Conservation (phyloP, 345 rosid species). For the Ceriops tagal region DNA sequence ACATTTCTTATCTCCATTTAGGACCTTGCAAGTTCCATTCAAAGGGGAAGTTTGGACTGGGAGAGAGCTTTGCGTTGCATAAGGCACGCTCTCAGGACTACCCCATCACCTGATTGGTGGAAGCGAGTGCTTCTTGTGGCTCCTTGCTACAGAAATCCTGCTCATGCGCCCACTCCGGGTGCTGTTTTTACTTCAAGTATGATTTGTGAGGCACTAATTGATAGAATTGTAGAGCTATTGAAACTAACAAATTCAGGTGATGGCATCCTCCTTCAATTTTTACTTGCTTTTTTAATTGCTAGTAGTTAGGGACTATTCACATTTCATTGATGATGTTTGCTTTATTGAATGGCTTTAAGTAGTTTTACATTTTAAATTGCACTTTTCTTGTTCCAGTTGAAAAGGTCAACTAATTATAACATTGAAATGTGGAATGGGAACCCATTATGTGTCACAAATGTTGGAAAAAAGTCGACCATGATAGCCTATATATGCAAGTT, state of each 20-base stretch:
- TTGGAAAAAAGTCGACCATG: conserved; percentile 3
- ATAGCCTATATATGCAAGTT: conserved; percentile 2
- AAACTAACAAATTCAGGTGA: conserved; percentile 92
- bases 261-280: conserved; percentile 17
- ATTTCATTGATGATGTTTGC: background rate
- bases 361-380: background rate
- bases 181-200: conserved; percentile 89
- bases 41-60: conserved; percentile 96
- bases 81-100: conserved; percentile 88
- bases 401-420: background rate
- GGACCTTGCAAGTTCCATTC: conserved; percentile 92
- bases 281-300: background rate
- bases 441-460: background rate
- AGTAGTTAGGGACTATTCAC: background rate
- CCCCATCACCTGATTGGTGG: conserved; percentile 99
- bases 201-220: conserved; percentile 92
- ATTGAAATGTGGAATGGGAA: background rate
- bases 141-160: conserved; percentile 65
- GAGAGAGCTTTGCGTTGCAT: conserved; percentile 97
- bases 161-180: conserved; percentile 83
- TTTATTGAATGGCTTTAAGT: background rate
- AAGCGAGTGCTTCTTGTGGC: conserved; percentile 95
- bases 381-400: background rate
- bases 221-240: conserved; percentile 85
- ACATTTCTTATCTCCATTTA: conserved; percentile 25